A percentile compares a stretch with the other conserved stretches of the same genome.
Evolutionary conservation across 495 filamentous ascomycete genomes (phyloP).

Genomic region (Immersiella caudata): DNA sequence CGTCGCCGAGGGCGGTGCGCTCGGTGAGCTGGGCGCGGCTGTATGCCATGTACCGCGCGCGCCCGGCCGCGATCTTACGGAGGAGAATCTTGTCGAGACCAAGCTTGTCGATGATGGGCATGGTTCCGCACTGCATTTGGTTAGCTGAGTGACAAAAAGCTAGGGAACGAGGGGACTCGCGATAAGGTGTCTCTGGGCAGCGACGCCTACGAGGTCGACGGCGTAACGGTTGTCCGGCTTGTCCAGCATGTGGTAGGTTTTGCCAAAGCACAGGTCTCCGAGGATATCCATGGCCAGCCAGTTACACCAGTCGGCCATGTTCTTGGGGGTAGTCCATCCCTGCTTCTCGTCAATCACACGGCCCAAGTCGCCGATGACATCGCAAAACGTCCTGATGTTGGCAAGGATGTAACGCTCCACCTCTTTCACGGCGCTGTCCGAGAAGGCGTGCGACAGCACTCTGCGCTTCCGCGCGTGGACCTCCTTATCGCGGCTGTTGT

Average conservation of each 20-base stretch:
- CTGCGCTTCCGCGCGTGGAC: slow-evolving; percentile 65
- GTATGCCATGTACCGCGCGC: slow-evolving; percentile 60
- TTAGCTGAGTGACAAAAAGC: slow-evolving; percentile 12
- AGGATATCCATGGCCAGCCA: slow-evolving; percentile 75
- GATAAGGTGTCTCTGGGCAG: slow-evolving; percentile 58
- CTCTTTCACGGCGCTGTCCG: slow-evolving; percentile 56
- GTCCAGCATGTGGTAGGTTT: slow-evolving; percentile 72
- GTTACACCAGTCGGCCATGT: slow-evolving; percentile 66
- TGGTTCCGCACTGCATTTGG: slow-evolving; percentile 52
- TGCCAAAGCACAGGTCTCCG: slow-evolving; percentile 70
- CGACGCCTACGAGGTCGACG: slow-evolving; percentile 58
- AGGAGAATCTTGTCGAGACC: slow-evolving; percentile 62
- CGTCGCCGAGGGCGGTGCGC: slow-evolving; percentile 57
- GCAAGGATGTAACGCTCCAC: slow-evolving; percentile 62
- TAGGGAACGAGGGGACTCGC: slow-evolving; percentile 38
- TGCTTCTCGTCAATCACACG: slow-evolving; percentile 41
- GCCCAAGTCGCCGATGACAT: slow-evolving; percentile 47
- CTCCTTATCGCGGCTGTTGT: slow-evolving; percentile 60
- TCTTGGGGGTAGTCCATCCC: slow-evolving; percentile 50
- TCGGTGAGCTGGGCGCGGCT: slow-evolving; percentile 57
- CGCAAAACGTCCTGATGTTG: slow-evolving; percentile 54
- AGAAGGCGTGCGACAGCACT: slow-evolving; percentile 66
- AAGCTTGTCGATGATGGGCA: slow-evolving; percentile 57
- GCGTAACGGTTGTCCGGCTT: slow-evolving; percentile 60
- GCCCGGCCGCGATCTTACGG: slow-evolving; percentile 54